Conservation (phyloP, 176 grass and related monocot species). For the Bromus sterilis region DNA sequence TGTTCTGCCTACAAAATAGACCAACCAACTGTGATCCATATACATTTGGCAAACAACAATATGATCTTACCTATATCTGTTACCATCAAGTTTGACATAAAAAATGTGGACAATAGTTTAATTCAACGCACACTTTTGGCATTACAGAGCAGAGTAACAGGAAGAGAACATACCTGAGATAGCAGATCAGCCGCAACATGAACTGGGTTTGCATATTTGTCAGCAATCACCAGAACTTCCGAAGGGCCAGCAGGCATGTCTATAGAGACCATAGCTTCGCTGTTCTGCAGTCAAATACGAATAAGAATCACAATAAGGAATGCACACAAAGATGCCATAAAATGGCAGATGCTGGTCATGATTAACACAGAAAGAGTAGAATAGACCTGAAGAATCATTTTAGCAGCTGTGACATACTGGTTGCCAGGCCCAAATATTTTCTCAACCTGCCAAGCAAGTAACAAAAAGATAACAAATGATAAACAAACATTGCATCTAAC, state of each 20-base stretch:
- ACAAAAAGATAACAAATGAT: background rate
- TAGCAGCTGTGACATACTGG: conserved; percentile 98
- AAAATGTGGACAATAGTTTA: background rate
- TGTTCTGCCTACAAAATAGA: conserved; percentile 75
- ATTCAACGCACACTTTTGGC: background rate
- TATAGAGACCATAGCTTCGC: conserved; percentile 97
- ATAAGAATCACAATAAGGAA: background rate
- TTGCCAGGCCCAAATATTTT: conserved; percentile 99
- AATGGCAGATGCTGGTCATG: background rate
- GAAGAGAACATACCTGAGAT: conserved; percentile 64
- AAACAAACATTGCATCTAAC: background rate
- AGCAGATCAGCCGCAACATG: conserved; percentile 92
- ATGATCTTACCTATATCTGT: background rate
- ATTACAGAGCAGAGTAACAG: background rate
- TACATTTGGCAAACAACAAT: background rate
- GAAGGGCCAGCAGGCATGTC: conserved; percentile 98
- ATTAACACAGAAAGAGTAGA: conserved; percentile 5
- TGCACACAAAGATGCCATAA: background rate
- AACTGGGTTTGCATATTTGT: conserved; percentile 75
- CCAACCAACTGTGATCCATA: background rate
- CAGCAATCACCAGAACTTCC: conserved; percentile 91
- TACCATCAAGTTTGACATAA: conserved; percentile 2
- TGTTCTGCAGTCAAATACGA: conserved; percentile 68
- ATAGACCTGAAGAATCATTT: conserved; percentile 99
- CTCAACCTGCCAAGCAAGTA: conserved; percentile 43